Evolutionary conservation across 2,329 filamentous ascomycete genomes (phyloP), one percentile per base, ranked within the genome.

Genomic region (Metarhizium anisopliae): DNA sequence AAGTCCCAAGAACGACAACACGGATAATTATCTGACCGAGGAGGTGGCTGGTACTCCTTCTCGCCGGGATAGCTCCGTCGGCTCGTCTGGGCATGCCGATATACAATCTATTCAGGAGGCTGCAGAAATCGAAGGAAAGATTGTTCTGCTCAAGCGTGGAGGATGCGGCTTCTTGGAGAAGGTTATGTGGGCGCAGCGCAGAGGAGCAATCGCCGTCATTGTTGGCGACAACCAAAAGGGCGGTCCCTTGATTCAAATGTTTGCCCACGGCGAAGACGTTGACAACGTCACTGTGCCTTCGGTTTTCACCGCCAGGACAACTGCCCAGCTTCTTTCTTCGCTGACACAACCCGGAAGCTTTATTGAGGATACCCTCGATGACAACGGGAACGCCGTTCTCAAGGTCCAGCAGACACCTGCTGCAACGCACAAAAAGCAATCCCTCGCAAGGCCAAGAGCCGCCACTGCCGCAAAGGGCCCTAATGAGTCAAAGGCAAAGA

Each of bases 81-180:
- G 54, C 14, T 67, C 69, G 25, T 70, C 74, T 29, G 67, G 74
- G n/a, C 90, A 95, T 72, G 90, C 90, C 58, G 90, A 96, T 70
- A 96, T 96, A 59, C 90, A 95, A 68, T 93, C 87, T 1, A 77
- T 96, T 58, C 91, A 96, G 71, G 90, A 96, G 72, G 85, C 85
- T 54, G 91, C 93, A 25, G 93, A 97, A 68, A 97, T 99, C 60
- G 80, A 86, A 36, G 94, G 94, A 61, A 97, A 96, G 72, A 84
- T 99, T 51, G 94, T 95, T 2, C 76, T 99, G 53, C 77, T 99
- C 56, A 95, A 90, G 69, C 85, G 94, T 55, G 94, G 94, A 56
- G 94, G 93, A 7, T 99, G 94, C 70, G 94, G 94, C 5, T 99
- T 99, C 69, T 73, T 96, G 58, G 93, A 97, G 68, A 99, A 99